These are phyloP conservation scores for Spatholobus suberectus DNA, from an alignment of 306 rosid genomes.

Conservation along the genomic window DNA sequence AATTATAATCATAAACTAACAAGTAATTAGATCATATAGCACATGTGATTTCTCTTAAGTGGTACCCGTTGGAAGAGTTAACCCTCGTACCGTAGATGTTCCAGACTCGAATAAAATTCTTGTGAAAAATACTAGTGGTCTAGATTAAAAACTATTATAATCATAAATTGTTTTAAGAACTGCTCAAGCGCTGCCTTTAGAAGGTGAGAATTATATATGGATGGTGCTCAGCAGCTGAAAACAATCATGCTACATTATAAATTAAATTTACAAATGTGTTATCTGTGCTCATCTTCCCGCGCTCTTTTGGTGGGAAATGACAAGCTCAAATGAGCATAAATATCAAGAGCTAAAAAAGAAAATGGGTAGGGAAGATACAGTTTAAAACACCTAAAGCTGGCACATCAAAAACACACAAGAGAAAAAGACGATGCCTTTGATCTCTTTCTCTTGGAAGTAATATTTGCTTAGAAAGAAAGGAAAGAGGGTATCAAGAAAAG, in stretches of 20 bases:
- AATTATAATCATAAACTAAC: not conserved
- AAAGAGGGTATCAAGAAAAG: constrained; percentile 25
- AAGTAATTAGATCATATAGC: no score
- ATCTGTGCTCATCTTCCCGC: constrained; percentile 46
- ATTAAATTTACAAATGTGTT: constrained; percentile 55
- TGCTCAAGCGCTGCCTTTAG: not conserved
- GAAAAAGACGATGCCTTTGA: constrained; percentile 48
- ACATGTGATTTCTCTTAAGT: no score
- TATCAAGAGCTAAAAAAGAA: constrained; percentile 23
- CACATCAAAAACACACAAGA: constrained; percentile 58
- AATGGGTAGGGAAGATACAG: constrained; percentile 35
- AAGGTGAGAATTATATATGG: not conserved
- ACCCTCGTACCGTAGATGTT: no score
- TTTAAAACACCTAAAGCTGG: constrained; percentile 59
- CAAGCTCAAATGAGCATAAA: constrained; percentile 38
- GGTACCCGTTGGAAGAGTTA: no score
- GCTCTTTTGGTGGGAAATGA: constrained; percentile 54
- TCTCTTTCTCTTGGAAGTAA: constrained; percentile 56
- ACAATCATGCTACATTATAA: constrained; percentile 35
- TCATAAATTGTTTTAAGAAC: not conserved
- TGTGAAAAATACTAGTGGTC: not conserved
- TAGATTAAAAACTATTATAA: not conserved
- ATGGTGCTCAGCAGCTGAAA: not conserved
- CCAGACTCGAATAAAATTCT: no score
- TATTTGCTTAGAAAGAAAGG: constrained; percentile 28